Evolutionary conservation across 805 yeast species (phyloP).

Genomic region (Lipomyces orientalis): DNA sequence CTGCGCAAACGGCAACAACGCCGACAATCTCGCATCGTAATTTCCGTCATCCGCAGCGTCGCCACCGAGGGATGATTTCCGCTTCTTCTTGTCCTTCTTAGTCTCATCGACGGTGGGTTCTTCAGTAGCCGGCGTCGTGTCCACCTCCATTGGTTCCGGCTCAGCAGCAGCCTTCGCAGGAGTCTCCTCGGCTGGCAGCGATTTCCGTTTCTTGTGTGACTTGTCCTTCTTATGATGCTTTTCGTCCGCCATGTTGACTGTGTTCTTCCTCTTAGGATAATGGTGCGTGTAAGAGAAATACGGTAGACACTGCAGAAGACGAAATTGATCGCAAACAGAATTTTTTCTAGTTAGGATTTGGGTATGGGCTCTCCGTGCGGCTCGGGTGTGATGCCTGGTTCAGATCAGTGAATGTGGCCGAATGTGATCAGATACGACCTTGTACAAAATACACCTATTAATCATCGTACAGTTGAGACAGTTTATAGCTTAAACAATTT

Average conservation of each 20-base stretch:
- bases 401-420: too few species aligned
- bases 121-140: slow-evolving; percentile 21
- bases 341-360: background rate
- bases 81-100: slow-evolving; percentile 32
- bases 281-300: background rate
- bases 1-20: slow-evolving; percentile 86
- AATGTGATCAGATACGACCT: too few species aligned
- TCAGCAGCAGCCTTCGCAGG: slow-evolving; percentile 3
- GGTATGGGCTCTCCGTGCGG: too few species aligned
- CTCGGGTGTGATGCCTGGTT: too few species aligned
- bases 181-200: slow-evolving; percentile 23
- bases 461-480: too few species aligned
- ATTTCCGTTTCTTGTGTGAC: slow-evolving; percentile 35
- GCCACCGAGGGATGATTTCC: slow-evolving; percentile 26
- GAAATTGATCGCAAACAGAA: background rate
- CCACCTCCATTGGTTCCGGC: slow-evolving; percentile 1
- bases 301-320: background rate
- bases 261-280: background rate
- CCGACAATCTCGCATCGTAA: slow-evolving; percentile 90
- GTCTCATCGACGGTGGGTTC: slow-evolving; percentile 7
- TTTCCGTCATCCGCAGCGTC: slow-evolving; percentile 57
- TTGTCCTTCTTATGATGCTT: slow-evolving; percentile 34
- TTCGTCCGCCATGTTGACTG: slow-evolving; percentile 24
- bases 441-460: too few species aligned
- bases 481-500: too few species aligned